phyloP scores from a whole-genome alignment of 495 filamentous ascomycete genomes.

The Daldinia loculata region DNA sequence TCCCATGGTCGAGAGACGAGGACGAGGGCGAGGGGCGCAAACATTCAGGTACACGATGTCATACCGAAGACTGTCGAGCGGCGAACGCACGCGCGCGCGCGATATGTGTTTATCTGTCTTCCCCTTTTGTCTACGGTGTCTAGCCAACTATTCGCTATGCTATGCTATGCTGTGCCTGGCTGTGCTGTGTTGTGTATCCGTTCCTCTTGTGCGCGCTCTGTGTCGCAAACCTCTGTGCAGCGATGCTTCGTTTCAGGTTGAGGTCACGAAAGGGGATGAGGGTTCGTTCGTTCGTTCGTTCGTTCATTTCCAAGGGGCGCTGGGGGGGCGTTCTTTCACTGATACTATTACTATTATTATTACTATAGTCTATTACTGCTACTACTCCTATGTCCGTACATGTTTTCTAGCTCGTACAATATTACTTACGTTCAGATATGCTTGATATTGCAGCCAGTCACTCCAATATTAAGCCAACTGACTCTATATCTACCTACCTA shows the following conservation, averaged over 20 bases:
- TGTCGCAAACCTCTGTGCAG: constrained; percentile 29
- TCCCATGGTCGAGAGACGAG: constrained; percentile 4
- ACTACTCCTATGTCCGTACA: background rate
- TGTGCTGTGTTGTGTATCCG: constrained; percentile 10
- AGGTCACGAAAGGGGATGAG: constrained; percentile 25
- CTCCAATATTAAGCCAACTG: background rate
- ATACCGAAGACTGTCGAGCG: constrained; percentile 4
- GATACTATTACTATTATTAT: background rate
- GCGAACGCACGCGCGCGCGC: constrained; percentile 30
- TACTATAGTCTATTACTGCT: background rate
- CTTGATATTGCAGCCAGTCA: background rate
- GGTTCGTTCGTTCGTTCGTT: background rate
- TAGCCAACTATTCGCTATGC: background rate
- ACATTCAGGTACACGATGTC: constrained; percentile 19
- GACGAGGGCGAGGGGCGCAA: background rate
- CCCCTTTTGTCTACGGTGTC: constrained; percentile 3
- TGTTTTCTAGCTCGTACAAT: background rate
- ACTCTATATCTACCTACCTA: background rate
- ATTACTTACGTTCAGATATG: background rate
- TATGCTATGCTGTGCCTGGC: background rate
- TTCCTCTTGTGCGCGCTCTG: constrained; percentile 3
- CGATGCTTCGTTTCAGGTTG: constrained; percentile 40
- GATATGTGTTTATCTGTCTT: constrained; percentile 6
- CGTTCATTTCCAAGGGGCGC: background rate
- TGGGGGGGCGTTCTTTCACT: background rate